phyloP scores from a whole-genome alignment of 495 filamentous ascomycete genomes.

The Durotheca rogersii region DNA sequence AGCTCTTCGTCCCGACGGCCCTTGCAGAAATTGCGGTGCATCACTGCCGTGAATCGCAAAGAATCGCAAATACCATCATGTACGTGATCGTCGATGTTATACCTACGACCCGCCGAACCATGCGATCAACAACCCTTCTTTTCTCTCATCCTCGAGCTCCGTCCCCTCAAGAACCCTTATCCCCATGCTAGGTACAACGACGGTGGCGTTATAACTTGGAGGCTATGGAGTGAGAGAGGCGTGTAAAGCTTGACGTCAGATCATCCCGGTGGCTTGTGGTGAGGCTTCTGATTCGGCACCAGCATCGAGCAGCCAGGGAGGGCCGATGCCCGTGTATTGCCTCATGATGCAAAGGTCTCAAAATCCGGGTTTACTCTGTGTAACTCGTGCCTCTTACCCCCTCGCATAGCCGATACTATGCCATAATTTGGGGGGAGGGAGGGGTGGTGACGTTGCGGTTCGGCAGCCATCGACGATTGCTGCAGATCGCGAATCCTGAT shows the following conservation, averaged over 20 bases:
- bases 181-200: background rate
- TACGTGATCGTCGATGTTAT: background rate
- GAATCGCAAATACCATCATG: background rate
- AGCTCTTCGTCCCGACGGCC: too few relatives aligned
- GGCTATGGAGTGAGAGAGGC: conserved; percentile 7
- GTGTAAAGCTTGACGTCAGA: conserved; percentile 27
- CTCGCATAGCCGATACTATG: conserved; percentile 6
- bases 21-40: too few relatives aligned
- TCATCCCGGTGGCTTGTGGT: conserved; percentile 23
- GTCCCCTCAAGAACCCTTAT: too few relatives aligned
- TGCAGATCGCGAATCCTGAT: conserved; percentile 11
- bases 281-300: conserved; percentile 21
- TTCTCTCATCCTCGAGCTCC: too few relatives aligned
- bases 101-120: conserved; percentile 4
- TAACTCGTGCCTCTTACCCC: conserved; percentile 3
- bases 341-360: conserved; percentile 28
- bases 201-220: conserved; percentile 4
- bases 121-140: background rate
- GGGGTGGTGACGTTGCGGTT: conserved; percentile 24
- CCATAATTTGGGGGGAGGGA: too few relatives aligned
- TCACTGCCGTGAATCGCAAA: too few relatives aligned
- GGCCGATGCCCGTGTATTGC: conserved; percentile 1
- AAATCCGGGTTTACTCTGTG: conserved; percentile 26
- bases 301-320: conserved; percentile 1
- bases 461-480: conserved; percentile 24